Base-by-base conservation (phyloP, 2,329 filamentous ascomycete species). In the Knufia fluminis region DNA sequence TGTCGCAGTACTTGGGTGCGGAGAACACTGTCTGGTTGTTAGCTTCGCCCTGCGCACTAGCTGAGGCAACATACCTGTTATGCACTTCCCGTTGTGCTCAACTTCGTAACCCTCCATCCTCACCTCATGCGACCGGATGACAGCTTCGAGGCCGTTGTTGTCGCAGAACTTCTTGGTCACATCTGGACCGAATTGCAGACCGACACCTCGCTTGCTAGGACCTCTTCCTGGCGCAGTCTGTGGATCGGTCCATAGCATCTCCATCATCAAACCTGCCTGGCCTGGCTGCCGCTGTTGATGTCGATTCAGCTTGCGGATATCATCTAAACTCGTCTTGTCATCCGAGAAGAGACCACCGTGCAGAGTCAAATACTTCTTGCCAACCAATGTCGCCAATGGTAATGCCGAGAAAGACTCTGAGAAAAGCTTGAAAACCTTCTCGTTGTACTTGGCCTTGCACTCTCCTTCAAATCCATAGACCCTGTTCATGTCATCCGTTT, bases 101-200 rank as follows among this genome's bases (percentile, higher is more conserved):
- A 95, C 86, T 66, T 98, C 91, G 63, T 97, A 98, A n/a, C 92
- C 92, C 53, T 92, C 90, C 92, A 98, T 98, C 60, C 92, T 82
- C 23, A 98, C 92, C 68, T 98, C 92, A 71, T 98, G 92, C 63
- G 89, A 95, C 60, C 92, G 85, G 61, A 98, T 98, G 57, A 98
- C 85, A 40, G 92, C 92, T 57, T 95, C 86, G 35, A 98, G 77
- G 0, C 87, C 86, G 68, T 98, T 98, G 69, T 84, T 89, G 61
- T 98, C 90, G 65, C 92, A 98, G 76, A 98, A 98, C 45, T 82
- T 79, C 73, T 94, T 94, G 19, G 92, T 98, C 51, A 98, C 82
- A 64, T 98, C 92, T 0, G 92, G 92, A 0, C 92, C 92, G 61
- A 98, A 98, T 65, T 97, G 90, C 70, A 97, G 79, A 46, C 92